These are phyloP conservation scores for Colletotrichum kahawae DNA, from an alignment of 2,329 filamentous ascomycete species.

Conservation along the genomic window DNA sequence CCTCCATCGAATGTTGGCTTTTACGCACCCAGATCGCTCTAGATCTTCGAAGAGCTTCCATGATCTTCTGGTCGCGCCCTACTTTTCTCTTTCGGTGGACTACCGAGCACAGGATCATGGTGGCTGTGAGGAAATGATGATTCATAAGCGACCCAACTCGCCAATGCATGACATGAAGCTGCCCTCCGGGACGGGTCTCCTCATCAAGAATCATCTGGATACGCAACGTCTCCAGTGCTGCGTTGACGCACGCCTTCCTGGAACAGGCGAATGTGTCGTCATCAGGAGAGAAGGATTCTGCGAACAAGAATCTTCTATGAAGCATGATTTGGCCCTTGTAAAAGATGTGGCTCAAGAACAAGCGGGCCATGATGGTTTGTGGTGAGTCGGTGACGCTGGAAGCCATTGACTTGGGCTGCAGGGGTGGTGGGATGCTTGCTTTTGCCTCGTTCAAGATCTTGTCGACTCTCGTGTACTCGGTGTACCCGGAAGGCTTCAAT, in stretches of 20 bases:
- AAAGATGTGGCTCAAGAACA: slow-evolving; percentile 32
- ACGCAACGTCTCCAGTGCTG: slow-evolving; percentile 25
- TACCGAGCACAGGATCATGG: slow-evolving; percentile 25
- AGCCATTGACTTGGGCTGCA: slow-evolving; percentile 22
- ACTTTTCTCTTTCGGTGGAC: not conserved
- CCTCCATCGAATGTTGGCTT: not conserved
- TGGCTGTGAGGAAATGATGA: slow-evolving; percentile 29
- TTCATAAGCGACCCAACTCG: slow-evolving; percentile 13
- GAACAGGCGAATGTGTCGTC: slow-evolving; percentile 30
- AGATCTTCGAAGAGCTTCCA: not conserved
- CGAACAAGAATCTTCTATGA: slow-evolving; percentile 31
- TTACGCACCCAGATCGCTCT: not conserved
- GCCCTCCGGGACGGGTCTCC: slow-evolving; percentile 24
- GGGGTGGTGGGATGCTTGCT: slow-evolving; percentile 26
- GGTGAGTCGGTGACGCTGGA: slow-evolving; percentile 28
- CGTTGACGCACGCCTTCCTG: slow-evolving; percentile 25
- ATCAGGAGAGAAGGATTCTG: not conserved
- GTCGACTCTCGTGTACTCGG: slow-evolving; percentile 27
- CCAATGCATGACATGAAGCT: slow-evolving; percentile 23
- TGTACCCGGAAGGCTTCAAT: slow-evolving; percentile 18
- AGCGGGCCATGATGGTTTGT: slow-evolving; percentile 29
- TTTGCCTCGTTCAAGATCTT: slow-evolving; percentile 26
- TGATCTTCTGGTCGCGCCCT: not conserved
- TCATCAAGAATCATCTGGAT: slow-evolving; percentile 30
- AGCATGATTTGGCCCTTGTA: slow-evolving; percentile 34